Percentiles rank a stretch among this genome's conserved stretches.
Conservation (phyloP, 306 rosid species). For the Acacia acuminata region DNA sequence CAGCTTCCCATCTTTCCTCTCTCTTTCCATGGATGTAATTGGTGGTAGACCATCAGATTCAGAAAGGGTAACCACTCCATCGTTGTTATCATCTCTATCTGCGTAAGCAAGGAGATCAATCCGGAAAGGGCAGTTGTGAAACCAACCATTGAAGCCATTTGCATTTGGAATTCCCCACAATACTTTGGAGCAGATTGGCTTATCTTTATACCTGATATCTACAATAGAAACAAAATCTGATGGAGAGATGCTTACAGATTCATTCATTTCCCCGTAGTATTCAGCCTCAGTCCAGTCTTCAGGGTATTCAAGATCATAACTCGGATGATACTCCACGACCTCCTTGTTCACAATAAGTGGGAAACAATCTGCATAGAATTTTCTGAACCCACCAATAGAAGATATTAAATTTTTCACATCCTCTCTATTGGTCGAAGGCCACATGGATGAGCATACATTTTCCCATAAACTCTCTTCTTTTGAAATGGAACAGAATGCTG, state of each 20-base stretch:
- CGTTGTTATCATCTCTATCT: constrained; percentile 57
- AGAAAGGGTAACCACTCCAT: constrained; percentile 69
- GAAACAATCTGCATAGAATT: constrained; percentile 87
- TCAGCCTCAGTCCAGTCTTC: constrained; percentile 93
- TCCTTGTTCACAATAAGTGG: constrained; percentile 83
- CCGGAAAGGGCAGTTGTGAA: constrained; percentile 82
- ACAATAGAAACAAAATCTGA: constrained; percentile 84
- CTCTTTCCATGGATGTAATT: constrained; percentile 68
- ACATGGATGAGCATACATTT: constrained; percentile 76
- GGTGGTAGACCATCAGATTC: constrained; percentile 79
- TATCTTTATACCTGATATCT: constrained; percentile 72
- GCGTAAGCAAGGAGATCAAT: constrained; percentile 76
- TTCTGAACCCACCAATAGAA: constrained; percentile 81
- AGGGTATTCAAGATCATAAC: constrained; percentile 57
- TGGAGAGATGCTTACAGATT: constrained; percentile 55
- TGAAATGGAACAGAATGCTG: constrained; percentile 73
- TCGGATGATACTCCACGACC: constrained; percentile 54
- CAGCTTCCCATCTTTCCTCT: constrained; percentile 79
- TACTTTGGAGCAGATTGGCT: constrained; percentile 79
- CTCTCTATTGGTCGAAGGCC: constrained; percentile 89
- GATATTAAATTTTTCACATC: constrained; percentile 76
- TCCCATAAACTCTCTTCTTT: constrained; percentile 91
- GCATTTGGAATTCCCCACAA: constrained; percentile 89
- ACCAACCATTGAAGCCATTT: constrained; percentile 68
- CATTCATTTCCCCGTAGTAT: constrained; percentile 72